Evolutionary conservation across 169 alveolate genomes (phyloP).

Genomic region (Toxoplasma gondii): DNA sequence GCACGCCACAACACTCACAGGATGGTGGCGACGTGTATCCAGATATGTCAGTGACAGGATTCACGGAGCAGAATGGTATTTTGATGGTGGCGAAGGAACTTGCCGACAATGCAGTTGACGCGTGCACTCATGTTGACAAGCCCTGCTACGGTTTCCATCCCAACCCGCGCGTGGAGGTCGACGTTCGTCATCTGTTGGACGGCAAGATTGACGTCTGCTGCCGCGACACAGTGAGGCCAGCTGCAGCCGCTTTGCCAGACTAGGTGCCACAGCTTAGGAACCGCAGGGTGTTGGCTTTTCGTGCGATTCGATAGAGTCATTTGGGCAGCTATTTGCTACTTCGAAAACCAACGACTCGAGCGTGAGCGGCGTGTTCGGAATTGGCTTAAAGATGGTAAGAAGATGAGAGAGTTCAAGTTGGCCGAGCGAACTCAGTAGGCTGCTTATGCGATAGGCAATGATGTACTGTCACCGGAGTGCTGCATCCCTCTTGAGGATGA

Average conservation of each 20-base stretch:
- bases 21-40: neutral
- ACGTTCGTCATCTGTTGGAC: neutral
- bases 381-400: conserved; percentile 66
- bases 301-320: conserved; percentile 51
- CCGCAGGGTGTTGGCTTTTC: conserved; percentile 58
- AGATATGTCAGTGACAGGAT: conserved; percentile 63
- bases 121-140: conserved; percentile 45
- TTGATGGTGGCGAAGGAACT: conserved; percentile 68
- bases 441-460: conserved; percentile 13
- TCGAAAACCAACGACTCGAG: conserved; percentile 58
- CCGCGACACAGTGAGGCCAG: conserved; percentile 46
- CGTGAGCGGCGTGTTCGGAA: conserved; percentile 67
- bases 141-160: neutral
- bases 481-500: neutral
- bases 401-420: neutral
- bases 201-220: neutral
- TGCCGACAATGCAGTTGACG: conserved; percentile 68
- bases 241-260: neutral
- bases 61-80: conserved; percentile 34
- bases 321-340: conserved; percentile 61
- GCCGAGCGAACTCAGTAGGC: neutral
- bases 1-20: neutral
- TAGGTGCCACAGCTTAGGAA: neutral
- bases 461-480: conserved; percentile 24
- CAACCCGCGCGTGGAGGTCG: conserved; percentile 25